Evolutionary conservation across 2,329 filamentous ascomycete genomes (phyloP).

Genomic region (Colletotrichum gigasporum): DNA sequence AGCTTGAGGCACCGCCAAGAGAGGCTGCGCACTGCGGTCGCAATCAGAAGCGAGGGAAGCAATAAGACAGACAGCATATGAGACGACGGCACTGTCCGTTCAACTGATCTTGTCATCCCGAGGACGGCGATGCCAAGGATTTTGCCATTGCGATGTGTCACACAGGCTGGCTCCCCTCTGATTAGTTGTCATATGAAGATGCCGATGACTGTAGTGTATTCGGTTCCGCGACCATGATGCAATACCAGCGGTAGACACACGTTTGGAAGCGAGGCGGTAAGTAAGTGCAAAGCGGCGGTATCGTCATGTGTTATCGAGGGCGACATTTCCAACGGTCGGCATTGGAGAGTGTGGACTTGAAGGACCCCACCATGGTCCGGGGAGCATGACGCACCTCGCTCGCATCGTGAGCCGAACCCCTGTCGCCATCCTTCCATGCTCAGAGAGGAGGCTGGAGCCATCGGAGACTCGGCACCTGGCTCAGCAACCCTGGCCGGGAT

Average conservation of each 20-base stretch:
- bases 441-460: slow-evolving; percentile 10
- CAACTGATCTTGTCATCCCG: slow-evolving; percentile 15
- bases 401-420: slow-evolving; percentile 9
- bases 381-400: slow-evolving; percentile 28
- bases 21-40: not conserved
- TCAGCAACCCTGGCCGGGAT: not conserved
- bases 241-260: not conserved
- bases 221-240: not conserved
- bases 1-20: slow-evolving; percentile 18
- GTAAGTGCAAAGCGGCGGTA: not conserved
- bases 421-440: slow-evolving; percentile 3
- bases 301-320: not conserved
- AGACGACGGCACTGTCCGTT: slow-evolving; percentile 14
- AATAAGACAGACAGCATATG: not conserved
- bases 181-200: not conserved
- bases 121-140: not conserved
- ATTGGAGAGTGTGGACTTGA: slow-evolving; percentile 9
- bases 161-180: not conserved
- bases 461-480: slow-evolving; percentile 15
- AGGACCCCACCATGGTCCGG: slow-evolving; percentile 13
- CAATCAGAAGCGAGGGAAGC: not conserved
- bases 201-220: not conserved
- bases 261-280: slow-evolving; percentile 14
- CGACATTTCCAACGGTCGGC: slow-evolving; percentile 1
- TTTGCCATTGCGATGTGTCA: not conserved